phyloP scores from a whole-genome alignment of 202 grass and related monocot genomes.

The Zoysia matrella region DNA sequence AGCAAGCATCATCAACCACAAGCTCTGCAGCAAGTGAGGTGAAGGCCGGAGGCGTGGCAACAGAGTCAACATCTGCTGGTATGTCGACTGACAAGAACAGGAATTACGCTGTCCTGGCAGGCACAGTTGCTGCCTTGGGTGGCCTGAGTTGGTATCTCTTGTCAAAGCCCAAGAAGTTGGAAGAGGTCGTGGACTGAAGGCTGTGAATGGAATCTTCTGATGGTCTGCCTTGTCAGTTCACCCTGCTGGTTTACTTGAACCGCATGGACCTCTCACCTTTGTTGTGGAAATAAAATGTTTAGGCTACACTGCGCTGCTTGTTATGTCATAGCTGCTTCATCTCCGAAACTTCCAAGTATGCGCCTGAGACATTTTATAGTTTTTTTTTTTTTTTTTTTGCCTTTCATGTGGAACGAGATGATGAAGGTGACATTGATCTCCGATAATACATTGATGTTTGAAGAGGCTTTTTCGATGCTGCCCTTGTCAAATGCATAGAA shows the following conservation, averaged over 20 bases:
- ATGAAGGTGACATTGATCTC: background rate
- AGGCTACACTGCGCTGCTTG: conserved; percentile 7
- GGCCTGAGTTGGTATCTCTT: conserved; percentile 89
- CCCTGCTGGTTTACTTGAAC: conserved; percentile 35
- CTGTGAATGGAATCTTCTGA: conserved; percentile 13
- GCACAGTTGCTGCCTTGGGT: conserved; percentile 63
- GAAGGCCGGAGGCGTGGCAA: conserved; percentile 24
- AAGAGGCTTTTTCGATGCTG: conserved; percentile 22
- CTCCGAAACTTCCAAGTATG: conserved; percentile 17
- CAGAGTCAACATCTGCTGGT: conserved; percentile 52
- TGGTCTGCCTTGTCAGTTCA: background rate
- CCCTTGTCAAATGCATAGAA: background rate
- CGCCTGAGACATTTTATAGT: background rate
- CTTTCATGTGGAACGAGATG: background rate
- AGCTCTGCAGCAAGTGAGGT: conserved; percentile 43
- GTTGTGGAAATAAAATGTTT: conserved; percentile 35
- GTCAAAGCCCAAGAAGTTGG: conserved; percentile 85
- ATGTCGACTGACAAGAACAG: conserved; percentile 75
- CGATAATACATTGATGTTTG: background rate
- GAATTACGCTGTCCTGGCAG: conserved; percentile 86
- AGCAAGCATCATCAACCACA: conserved; percentile 44
- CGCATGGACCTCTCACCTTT: conserved; percentile 11
- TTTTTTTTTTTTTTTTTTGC: background rate
- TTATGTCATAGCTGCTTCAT: background rate
- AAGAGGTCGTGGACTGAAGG: conserved; percentile 68